phyloP scores from a whole-genome alignment of 768 basidiomycete genomes.

The Phanerochaete carnosa region DNA sequence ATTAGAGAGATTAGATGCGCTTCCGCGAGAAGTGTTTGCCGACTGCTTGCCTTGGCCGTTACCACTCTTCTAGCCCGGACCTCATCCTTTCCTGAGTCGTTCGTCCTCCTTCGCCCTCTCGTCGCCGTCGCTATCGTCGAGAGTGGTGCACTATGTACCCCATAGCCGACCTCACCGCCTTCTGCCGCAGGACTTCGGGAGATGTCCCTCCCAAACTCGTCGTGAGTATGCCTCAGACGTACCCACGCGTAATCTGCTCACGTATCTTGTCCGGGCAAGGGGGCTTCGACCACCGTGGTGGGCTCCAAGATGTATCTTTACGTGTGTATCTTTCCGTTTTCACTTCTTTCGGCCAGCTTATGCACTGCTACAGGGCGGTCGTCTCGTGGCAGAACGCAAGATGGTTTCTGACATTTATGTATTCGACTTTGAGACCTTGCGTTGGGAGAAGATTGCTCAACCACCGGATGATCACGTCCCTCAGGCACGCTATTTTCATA shows the following conservation, averaged over 20 bases:
- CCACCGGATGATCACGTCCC: constrained; percentile 70
- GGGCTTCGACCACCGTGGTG: constrained; percentile 88
- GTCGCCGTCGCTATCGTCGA: constrained; percentile 10
- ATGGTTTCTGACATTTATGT: constrained; percentile 91
- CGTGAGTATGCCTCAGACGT: constrained; percentile 42
- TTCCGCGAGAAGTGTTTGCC: background rate
- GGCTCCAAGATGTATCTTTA: constrained; percentile 89
- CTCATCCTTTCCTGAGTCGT: background rate
- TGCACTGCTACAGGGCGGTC: constrained; percentile 62
- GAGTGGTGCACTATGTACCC: constrained; percentile 52
- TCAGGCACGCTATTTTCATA: constrained; percentile 91
- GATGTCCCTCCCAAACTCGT: constrained; percentile 88
- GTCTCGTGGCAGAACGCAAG: constrained; percentile 78
- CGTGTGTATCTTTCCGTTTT: constrained; percentile 39
- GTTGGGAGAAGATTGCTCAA: constrained; percentile 70
- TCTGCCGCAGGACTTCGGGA: constrained; percentile 76
- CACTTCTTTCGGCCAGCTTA: background rate
- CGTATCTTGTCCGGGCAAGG: constrained; percentile 38
- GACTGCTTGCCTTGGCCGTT: background rate
- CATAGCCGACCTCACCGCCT: constrained; percentile 87
- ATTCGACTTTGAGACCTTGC: constrained; percentile 79
- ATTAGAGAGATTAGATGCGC: background rate
- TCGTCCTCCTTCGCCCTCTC: constrained; percentile 5
- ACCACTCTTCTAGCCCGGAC: background rate
- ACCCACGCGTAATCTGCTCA: background rate